Conservation (phyloP, 208 protist species). For the Trypanosoma lewisi region DNA sequence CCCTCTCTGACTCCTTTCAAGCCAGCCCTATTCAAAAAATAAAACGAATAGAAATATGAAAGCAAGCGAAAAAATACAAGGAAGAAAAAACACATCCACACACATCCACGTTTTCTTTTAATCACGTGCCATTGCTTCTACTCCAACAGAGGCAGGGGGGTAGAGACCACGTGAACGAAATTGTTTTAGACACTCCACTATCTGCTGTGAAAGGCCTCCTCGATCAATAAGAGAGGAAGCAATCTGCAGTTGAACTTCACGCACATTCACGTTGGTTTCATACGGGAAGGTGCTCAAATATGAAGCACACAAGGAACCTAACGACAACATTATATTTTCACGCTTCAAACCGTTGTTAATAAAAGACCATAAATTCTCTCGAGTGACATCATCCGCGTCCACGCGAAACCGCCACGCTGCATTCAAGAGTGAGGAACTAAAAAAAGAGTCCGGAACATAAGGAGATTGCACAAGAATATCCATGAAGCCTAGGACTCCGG, state of each 20-base stretch:
- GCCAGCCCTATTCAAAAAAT: no score
- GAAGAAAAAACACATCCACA: neutral
- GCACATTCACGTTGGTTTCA: conserved; percentile 45
- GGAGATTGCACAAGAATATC: conserved; percentile 33
- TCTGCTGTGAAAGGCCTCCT: conserved; percentile 30
- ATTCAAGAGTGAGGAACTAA: conserved; percentile 35
- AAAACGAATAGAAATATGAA: no score
- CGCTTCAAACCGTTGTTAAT: conserved; percentile 5
- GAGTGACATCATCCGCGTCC: conserved; percentile 43
- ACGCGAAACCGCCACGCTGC: conserved; percentile 55
- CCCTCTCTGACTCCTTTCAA: no score
- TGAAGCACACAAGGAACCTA: conserved; percentile 46
- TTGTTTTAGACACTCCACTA: conserved; percentile 33
- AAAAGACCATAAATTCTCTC: conserved; percentile 50
- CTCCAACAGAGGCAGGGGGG: conserved; percentile 51
- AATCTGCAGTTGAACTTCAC: conserved; percentile 46
- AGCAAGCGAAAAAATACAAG: no score
- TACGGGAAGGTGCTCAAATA: conserved; percentile 42
- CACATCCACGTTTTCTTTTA: conserved; percentile 8
- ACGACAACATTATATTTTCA: neutral
- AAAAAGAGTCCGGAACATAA: conserved; percentile 38
- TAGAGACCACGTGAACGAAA: conserved; percentile 50
- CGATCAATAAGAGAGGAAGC: conserved; percentile 30
- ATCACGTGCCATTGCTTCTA: conserved; percentile 41
- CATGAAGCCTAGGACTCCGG: conserved; percentile 45